A percentile compares a stretch with the other conserved stretches of the same genome.
These are phyloP conservation scores for Astraeus odoratus DNA, from an alignment of 768 basidiomycete genomes.

Conservation along the genomic window DNA sequence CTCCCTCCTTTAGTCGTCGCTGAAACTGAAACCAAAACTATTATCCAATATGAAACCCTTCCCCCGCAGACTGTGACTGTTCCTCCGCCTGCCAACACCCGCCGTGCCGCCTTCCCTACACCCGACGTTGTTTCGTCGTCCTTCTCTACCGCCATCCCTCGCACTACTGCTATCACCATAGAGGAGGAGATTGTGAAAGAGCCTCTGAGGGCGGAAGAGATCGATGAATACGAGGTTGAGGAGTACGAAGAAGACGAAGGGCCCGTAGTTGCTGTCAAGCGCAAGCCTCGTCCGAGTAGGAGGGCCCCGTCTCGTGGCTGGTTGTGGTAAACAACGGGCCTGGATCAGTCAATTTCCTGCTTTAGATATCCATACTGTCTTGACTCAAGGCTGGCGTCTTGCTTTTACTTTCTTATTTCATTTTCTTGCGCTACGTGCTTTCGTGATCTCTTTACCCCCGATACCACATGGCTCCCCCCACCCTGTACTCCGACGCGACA, in stretches of 20 bases:
- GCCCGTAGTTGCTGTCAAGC: conserved; percentile 35
- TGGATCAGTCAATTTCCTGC: conserved; percentile 33
- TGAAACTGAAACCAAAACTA: conserved; percentile 59
- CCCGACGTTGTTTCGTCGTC: conserved; percentile 57
- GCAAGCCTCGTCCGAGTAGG: conserved; percentile 37
- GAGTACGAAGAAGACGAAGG: conserved; percentile 39
- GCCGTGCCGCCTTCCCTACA: conserved; percentile 63
- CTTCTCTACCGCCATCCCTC: conserved; percentile 56
- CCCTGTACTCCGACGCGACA: conserved; percentile 18
- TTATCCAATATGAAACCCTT: conserved; percentile 43
- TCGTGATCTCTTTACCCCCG: conserved; percentile 4
- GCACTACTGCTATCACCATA: conserved; percentile 65
- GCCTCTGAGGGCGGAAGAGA: conserved; percentile 30
- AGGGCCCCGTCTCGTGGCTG: conserved; percentile 41
- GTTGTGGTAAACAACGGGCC: conserved; percentile 45
- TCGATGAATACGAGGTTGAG: conserved; percentile 30
- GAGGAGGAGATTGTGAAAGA: conserved; percentile 47
- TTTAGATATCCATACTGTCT: conserved; percentile 20
- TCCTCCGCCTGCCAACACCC: conserved; percentile 74
- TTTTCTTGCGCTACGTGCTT: conserved; percentile 7
- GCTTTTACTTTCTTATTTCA: conserved; percentile 14
- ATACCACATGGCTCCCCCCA: conserved; percentile 12
- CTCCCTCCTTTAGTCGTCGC: conserved; percentile 34
- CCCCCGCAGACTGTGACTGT: conserved; percentile 60
- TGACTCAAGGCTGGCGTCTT: conserved; percentile 14